Conservation (phyloP, 2,329 filamentous ascomycete species). For the Aureobasidium pullulans region DNA sequence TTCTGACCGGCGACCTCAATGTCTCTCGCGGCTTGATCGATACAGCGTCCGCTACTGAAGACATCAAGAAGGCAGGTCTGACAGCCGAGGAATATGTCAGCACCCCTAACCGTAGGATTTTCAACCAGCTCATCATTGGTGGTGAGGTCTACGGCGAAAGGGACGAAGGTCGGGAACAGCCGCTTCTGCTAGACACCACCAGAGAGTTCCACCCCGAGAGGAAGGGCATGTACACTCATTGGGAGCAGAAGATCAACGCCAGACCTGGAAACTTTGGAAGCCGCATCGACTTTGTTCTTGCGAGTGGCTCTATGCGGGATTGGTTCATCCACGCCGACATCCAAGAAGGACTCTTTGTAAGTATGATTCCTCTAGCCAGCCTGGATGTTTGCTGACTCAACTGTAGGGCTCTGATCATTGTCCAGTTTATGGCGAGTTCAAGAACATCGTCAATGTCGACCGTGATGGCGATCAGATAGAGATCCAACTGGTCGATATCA, state of each 20-base stretch:
- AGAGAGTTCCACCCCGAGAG: conserved; percentile 73
- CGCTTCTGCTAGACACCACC: conserved; percentile 77
- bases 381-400: background rate
- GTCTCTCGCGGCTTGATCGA: conserved; percentile 65
- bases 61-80: conserved; percentile 61
- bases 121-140: conserved; percentile 77
- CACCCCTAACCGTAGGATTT: conserved; percentile 63
- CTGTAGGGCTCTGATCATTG: conserved; percentile 83
- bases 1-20: conserved; percentile 85
- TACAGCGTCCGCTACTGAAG: conserved; percentile 65
- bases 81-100: conserved; percentile 66
- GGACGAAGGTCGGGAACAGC: conserved; percentile 61
- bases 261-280: conserved; percentile 90
- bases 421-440: conserved; percentile 73
- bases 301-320: conserved; percentile 65
- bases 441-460: conserved; percentile 49
- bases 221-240: conserved; percentile 91
- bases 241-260: conserved; percentile 92
- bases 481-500: conserved; percentile 57
- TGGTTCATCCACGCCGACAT: conserved; percentile 82
- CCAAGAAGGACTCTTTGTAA: conserved; percentile 75
- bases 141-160: conserved; percentile 60
- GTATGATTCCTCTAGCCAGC: conserved; percentile 2
- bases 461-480: conserved; percentile 34
- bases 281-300: conserved; percentile 89